A percentile compares a stretch with the other conserved stretches of the same genome.
These are phyloP conservation scores for Fusarium pseudocircinatum DNA, from an alignment of 2,329 filamentous ascomycete species.

Conservation along the genomic window DNA sequence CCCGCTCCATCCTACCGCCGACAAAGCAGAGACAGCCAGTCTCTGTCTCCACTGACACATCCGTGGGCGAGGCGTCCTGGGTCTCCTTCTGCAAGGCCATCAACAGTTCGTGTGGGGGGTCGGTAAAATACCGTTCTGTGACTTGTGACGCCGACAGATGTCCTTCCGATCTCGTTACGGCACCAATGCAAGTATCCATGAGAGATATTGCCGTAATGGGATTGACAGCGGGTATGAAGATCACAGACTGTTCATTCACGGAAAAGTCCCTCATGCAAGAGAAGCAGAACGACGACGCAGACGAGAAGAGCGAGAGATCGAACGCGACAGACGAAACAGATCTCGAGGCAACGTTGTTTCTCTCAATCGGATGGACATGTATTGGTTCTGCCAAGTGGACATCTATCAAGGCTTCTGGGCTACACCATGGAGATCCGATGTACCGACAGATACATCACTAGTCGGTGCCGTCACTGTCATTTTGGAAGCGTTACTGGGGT, in stretches of 20 bases:
- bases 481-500: fast-evolving
- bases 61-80: background rate
- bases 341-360: background rate
- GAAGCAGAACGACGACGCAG: background rate
- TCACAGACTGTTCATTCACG: background rate
- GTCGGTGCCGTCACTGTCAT: background rate
- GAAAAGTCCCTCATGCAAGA: background rate
- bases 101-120: background rate
- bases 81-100: background rate
- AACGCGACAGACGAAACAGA: background rate
- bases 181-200: background rate
- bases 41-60: fast-evolving
- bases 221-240: background rate
- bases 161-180: background rate
- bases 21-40: no score
- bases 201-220: background rate
- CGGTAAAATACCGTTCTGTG: background rate
- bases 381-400: background rate
- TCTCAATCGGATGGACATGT: background rate
- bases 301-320: background rate
- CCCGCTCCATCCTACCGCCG: background rate
- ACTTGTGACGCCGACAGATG: background rate
- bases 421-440: background rate
- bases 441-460: background rate
- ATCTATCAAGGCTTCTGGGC: background rate